Base-by-base conservation (phyloP, 257 asterid species). In the Avicennia marina region DNA sequence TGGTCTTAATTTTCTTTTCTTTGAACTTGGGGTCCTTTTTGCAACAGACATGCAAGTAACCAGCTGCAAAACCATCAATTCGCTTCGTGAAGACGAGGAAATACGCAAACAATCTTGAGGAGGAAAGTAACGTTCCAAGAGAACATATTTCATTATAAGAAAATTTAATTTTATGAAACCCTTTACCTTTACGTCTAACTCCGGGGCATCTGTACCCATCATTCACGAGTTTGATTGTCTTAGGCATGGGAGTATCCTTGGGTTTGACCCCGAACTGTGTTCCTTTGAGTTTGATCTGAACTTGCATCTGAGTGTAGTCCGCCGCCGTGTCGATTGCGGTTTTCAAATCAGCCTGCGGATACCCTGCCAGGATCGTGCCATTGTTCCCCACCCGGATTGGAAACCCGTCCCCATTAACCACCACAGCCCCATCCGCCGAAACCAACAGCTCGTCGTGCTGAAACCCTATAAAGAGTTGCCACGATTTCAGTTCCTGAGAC, bases 271-370 rank as follows among this genome's bases (percentile, higher is more conserved):
- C 98, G 22, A 89, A 93, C 46, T 60, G 73, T 2, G 97, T 86
- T 6, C 98, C 98, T 62, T 72, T 86, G 1, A 93, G 52, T 12
- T 60, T 68, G 7, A 88, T 56, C 72, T 78, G 67, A 1, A 53
- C 89, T 62, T 75, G 81, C 86, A 86, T 84, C 79, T 86, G 94
- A 20, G 73, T 33, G 6, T 40, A 64, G 62, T 93, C 97, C 0
- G 77, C 81, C 0, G 98, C 98, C 0, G 98, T 93, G 1, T 93
- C 98, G 12, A 93, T 89, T 7, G 98, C 97, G 0, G 98, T 93
- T 45, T 83, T 76, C 48, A 91, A 64, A 69, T 91, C 98, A 0
- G 89, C 11, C 72, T 69, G 73, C 1, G 97, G 98, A 34, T 67
- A 80, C 4, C 98, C 98, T 0, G 86, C 83, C 0, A 91, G 53